Conservation (phyloP, 306 rosid species). For the Castanea crenata region DNA sequence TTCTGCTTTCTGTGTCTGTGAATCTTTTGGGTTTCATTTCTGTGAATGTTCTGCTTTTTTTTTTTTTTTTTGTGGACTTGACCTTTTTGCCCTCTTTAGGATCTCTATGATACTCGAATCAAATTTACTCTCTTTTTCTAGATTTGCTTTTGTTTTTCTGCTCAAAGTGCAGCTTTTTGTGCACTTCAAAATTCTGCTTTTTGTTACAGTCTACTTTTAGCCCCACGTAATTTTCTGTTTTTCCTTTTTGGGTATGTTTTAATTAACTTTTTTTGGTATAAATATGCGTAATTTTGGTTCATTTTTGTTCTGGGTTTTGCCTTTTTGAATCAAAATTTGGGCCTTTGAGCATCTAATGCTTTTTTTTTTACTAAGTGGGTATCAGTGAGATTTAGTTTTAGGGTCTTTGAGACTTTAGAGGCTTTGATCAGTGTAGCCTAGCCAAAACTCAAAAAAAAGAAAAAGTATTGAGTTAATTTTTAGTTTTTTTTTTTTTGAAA, state of each 20-base stretch:
- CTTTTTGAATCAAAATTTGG: background rate
- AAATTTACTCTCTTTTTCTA: constrained; percentile 23
- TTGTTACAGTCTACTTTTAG: constrained; percentile 5
- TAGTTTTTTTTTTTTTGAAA: background rate
- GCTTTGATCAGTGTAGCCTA: constrained; percentile 7
- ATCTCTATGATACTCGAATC: constrained; percentile 33
- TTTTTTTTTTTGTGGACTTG: background rate
- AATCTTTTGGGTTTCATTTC: constrained; percentile 1
- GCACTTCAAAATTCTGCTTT: constrained; percentile 29
- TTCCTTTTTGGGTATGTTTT: background rate
- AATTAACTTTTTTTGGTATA: background rate
- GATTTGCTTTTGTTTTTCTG: constrained; percentile 34
- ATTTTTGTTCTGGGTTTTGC: background rate
- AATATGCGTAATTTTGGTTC: background rate
- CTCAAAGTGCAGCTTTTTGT: constrained; percentile 24
- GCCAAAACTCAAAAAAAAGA: background rate
- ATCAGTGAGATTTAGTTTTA: background rate
- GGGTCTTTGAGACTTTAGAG: constrained; percentile 2
- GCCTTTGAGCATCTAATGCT: background rate
- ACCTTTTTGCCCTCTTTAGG: constrained; percentile 10
- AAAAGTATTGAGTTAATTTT: background rate
- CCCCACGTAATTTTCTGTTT: background rate
- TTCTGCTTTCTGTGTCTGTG: background rate
- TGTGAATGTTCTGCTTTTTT: background rate
- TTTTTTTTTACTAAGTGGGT: background rate